These are phyloP conservation scores for Chaetomiaceae sp. DNA, from an alignment of 2,329 filamentous ascomycete species.

Conservation along the genomic window DNA sequence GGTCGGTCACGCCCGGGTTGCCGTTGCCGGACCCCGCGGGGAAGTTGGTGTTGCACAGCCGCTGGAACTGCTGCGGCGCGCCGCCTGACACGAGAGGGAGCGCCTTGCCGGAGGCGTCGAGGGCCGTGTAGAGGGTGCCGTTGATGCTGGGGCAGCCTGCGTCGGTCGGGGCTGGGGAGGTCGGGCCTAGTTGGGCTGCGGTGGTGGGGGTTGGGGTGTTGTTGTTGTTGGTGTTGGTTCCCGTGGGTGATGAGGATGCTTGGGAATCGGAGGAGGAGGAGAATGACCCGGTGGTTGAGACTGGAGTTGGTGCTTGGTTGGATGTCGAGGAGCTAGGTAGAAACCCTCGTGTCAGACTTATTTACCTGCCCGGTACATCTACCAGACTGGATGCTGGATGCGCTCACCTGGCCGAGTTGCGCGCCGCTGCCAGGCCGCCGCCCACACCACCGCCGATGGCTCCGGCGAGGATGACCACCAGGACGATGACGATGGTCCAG, in stretches of 20 bases:
- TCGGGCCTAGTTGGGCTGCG: no score
- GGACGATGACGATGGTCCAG: slow-evolving; percentile 17
- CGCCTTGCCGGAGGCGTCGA: slow-evolving; percentile 3
- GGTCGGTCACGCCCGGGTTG: slow-evolving; percentile 19
- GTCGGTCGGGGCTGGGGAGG: slow-evolving; percentile 19
- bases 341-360: no score
- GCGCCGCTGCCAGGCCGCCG: slow-evolving; percentile 19
- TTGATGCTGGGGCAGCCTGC: slow-evolving; percentile 22
- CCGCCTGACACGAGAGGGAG: neutral
- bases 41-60: slow-evolving; percentile 23
- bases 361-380: no score
- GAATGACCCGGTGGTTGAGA: no score
- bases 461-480: slow-evolving; percentile 19
- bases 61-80: slow-evolving; percentile 14
- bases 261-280: neutral
- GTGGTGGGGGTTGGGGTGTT: neutral
- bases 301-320: no score
- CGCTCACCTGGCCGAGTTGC: slow-evolving; percentile 5
- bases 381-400: neutral
- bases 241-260: neutral
- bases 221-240: neutral
- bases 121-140: slow-evolving; percentile 18
- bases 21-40: slow-evolving; percentile 12
- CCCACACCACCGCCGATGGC: slow-evolving; percentile 23
- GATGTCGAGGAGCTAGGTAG: no score